These are phyloP conservation scores for Coemansia sp. DNA, from an alignment of 192 early-diverging fungal species.

Conservation along the genomic window DNA sequence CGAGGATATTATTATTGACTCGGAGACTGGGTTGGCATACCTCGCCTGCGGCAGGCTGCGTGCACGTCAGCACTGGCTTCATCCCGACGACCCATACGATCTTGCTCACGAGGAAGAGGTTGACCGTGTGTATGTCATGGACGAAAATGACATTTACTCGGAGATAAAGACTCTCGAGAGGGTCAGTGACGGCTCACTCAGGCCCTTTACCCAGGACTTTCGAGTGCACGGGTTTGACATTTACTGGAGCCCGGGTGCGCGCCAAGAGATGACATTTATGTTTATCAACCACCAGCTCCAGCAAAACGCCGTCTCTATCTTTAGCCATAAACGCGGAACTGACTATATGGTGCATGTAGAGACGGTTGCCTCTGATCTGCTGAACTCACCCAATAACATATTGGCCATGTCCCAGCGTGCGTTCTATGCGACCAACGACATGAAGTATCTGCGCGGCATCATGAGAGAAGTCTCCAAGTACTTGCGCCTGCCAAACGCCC, in stretches of 20 bases:
- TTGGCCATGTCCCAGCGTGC: conserved; percentile 57
- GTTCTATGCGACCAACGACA: conserved; percentile 68
- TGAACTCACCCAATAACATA: conserved; percentile 63
- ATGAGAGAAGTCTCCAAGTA: conserved; percentile 28
- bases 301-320: conserved; percentile 56
- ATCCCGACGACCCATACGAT: conserved; percentile 50
- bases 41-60: conserved; percentile 57
- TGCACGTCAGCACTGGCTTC: conserved; percentile 55
- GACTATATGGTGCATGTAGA: conserved; percentile 57
- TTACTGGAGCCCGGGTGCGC: conserved; percentile 52
- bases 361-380: conserved; percentile 58
- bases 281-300: conserved; percentile 60
- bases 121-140: conserved; percentile 57
- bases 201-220: conserved; percentile 48
- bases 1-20: conserved; percentile 63
- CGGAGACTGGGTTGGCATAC: conserved; percentile 60
- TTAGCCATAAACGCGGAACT: conserved; percentile 36
- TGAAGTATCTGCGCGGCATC: conserved; percentile 24
- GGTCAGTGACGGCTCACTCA: conserved; percentile 22
- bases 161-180: conserved; percentile 25
- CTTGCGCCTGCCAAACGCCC: conserved; percentile 27
- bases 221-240: conserved; percentile 60
- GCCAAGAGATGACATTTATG: conserved; percentile 57
- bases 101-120: conserved; percentile 28
- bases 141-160: conserved; percentile 42